Conservation (phyloP, 129 eudicot genomes). For the Artemisia annua region DNA sequence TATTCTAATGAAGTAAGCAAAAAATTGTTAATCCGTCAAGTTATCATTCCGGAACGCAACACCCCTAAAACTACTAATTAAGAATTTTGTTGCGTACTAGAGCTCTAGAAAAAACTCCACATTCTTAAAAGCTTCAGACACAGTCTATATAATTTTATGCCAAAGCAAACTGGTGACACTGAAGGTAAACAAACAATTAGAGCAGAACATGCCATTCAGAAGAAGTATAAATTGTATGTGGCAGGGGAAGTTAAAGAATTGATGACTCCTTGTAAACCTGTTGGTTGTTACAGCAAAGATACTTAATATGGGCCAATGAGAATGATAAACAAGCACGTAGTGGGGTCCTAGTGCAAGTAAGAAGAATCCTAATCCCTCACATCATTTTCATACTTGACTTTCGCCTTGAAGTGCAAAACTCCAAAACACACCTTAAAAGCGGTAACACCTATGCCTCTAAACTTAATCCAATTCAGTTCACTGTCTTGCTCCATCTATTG, state of each 20-base stretch:
- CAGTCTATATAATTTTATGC: background rate
- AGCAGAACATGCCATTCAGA: background rate
- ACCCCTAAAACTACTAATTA: no score
- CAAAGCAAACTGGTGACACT: background rate
- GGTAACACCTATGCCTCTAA: no score
- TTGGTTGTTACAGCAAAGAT: background rate
- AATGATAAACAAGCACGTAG: background rate
- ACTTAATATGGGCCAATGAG: background rate
- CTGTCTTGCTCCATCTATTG: no score
- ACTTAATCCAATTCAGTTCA: no score
- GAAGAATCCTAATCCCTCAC: background rate
- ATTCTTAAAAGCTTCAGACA: no score
- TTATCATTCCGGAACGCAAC: no score
- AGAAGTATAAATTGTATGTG: background rate
- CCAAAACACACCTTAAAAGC: no score
- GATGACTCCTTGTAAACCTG: background rate
- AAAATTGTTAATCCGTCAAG: no score
- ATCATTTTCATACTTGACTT: background rate
- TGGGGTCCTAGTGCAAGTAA: background rate
- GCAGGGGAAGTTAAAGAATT: slow-evolving; percentile 7
- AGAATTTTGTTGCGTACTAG: no score
- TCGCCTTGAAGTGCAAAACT: background rate
- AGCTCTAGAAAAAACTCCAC: no score
- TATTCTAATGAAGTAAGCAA: no score
- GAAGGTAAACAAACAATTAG: background rate